phyloP scores from a whole-genome alignment of 2,329 filamentous ascomycete species.

The Beauveria sp. region DNA sequence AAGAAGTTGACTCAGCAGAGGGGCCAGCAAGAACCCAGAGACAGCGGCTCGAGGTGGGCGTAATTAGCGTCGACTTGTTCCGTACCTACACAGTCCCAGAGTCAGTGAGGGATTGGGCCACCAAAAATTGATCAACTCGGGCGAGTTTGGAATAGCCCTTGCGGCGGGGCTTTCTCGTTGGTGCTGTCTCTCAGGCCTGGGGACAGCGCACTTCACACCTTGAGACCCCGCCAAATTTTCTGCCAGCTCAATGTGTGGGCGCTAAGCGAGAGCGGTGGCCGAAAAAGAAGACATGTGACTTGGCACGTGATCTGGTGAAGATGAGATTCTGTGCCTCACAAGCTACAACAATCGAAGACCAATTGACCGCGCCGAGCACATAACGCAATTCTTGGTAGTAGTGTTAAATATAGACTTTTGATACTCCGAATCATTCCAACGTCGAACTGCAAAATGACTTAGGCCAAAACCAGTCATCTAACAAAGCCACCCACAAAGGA shows the following conservation, averaged over 20 bases:
- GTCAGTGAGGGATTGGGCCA: conserved; percentile 17
- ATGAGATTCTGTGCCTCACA: not conserved
- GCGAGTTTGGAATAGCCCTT: conserved; percentile 28
- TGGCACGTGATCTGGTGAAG: conserved; percentile 15
- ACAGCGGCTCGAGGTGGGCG: not conserved
- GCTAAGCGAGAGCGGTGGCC: conserved; percentile 35
- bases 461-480: not conserved
- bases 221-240: conserved; percentile 32
- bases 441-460: not conserved
- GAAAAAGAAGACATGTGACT: conserved; percentile 18
- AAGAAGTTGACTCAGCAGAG: conserved; percentile 10
- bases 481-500: not conserved
- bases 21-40: not conserved
- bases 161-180: conserved; percentile 26
- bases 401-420: conserved; percentile 5
- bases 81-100: not conserved
- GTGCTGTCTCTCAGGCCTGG: not conserved
- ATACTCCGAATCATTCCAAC: conserved; percentile 4
- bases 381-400: not conserved
- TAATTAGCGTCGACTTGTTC: conserved; percentile 7
- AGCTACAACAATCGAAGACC: not conserved
- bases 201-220: not conserved
- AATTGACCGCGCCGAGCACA: too few relatives aligned
- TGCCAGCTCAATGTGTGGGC: conserved; percentile 30
- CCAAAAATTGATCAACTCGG: conserved; percentile 20